Evolutionary conservation across 148 eudicot genomes (phyloP).

Genomic region (Rhododendron kiyosumense): DNA sequence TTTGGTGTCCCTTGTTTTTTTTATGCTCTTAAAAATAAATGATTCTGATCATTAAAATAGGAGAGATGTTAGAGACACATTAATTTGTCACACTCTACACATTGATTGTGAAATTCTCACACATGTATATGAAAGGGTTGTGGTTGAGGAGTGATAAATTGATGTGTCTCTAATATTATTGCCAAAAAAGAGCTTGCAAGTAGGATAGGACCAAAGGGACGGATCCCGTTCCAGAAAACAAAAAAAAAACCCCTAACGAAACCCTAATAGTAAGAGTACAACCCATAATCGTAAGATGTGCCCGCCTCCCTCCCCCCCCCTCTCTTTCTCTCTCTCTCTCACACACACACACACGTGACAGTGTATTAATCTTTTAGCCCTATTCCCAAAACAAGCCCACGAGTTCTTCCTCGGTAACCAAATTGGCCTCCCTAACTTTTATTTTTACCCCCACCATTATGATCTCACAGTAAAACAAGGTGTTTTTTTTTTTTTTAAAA

Average conservation of each 20-base stretch:
- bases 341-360: too few species aligned
- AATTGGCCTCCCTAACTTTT: conserved; percentile 8
- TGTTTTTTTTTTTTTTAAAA: neutral
- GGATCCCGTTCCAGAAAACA: neutral
- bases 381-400: conserved; percentile 56
- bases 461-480: conserved; percentile 9
- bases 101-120: too few species aligned
- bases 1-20: too few species aligned
- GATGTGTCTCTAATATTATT: too few species aligned
- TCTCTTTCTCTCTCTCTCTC: conserved; percentile 14
- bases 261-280: conserved; percentile 8
- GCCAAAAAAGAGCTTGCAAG: too few species aligned
- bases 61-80: too few species aligned
- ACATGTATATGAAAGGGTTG: too few species aligned
- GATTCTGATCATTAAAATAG: too few species aligned
- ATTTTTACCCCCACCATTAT: conserved; percentile 14
- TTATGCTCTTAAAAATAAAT: too few species aligned
- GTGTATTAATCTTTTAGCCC: conserved; percentile 30
- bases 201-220: too few species aligned
- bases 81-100: too few species aligned
- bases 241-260: conserved; percentile 11
- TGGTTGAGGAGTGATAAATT: too few species aligned
- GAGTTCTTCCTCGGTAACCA: conserved; percentile 43
- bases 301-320: conserved; percentile 20
- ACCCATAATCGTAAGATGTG: conserved; percentile 36